These are phyloP conservation scores for Jatropha multifida DNA, from an alignment of 441 rosid species.

Conservation along the genomic window DNA sequence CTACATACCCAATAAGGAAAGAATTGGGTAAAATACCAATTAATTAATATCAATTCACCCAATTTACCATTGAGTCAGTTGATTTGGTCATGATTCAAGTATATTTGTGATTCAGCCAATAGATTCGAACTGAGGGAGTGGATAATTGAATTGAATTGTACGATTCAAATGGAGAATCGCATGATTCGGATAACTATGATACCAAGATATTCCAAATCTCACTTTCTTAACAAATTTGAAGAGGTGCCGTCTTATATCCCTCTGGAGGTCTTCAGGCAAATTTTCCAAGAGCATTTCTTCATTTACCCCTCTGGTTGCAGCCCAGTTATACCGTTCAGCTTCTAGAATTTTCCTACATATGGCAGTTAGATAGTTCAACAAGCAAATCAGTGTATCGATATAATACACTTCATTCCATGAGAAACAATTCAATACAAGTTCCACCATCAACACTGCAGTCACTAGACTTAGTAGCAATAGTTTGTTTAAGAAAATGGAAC, in stretches of 20 bases:
- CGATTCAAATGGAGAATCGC: no score
- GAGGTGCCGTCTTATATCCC: conserved; percentile 85
- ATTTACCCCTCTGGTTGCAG: conserved; percentile 88
- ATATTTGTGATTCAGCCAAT: no score
- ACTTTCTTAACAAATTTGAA: conserved; percentile 82
- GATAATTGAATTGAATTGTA: no score
- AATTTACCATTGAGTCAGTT: no score
- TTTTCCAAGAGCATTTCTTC: conserved; percentile 70
- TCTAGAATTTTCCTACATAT: conserved; percentile 64
- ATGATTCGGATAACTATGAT: background rate
- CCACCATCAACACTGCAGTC: background rate
- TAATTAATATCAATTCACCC: no score
- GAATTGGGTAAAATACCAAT: no score
- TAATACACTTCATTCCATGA: background rate
- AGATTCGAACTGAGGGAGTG: no score
- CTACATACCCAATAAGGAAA: no score
- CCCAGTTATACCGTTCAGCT: conserved; percentile 89
- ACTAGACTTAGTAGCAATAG: background rate
- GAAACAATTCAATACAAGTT: background rate
- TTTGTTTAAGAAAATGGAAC: background rate
- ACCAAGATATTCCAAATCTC: conserved; percentile 14
- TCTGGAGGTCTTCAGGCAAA: conserved; percentile 89
- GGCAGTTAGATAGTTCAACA: conserved; percentile 15
- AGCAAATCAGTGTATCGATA: background rate
- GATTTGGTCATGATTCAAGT: no score